These are phyloP conservation scores for Xerocomus minutiporus DNA, from an alignment of 1,284 basidiomycete genomes.

Conservation along the genomic window DNA sequence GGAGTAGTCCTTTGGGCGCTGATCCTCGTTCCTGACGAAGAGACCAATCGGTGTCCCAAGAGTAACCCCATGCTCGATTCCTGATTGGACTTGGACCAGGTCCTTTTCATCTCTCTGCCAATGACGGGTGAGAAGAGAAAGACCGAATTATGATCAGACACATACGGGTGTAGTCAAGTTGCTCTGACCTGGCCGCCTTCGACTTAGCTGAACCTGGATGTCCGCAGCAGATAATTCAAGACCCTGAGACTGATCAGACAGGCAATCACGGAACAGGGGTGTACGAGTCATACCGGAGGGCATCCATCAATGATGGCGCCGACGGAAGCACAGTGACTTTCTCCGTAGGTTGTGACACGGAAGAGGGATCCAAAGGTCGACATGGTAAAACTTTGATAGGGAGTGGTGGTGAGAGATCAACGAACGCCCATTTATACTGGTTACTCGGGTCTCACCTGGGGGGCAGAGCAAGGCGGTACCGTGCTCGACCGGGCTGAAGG, in stretches of 20 bases:
- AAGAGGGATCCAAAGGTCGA: conserved; percentile 89
- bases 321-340: conserved; percentile 95
- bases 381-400: conserved; percentile 48
- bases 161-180: conserved; percentile 92
- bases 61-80: conserved; percentile 90
- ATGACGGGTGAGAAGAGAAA: conserved; percentile 7
- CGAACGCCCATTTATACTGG: conserved; percentile 20
- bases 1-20: conserved; percentile 96
- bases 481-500: conserved; percentile 16
- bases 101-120: conserved; percentile 93
- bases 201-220: conserved; percentile 88
- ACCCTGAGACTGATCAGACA: conserved; percentile 54
- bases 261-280: conserved; percentile 4
- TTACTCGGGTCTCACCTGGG: background rate
- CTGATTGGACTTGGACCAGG: conserved; percentile 90
- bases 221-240: conserved; percentile 77
- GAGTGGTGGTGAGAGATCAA: conserved; percentile 13
- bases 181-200: conserved; percentile 93
- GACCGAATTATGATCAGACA: conserved; percentile 12
- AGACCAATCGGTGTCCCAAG: conserved; percentile 97
- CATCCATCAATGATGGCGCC: conserved; percentile 97
- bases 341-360: conserved; percentile 96
- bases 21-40: conserved; percentile 96
- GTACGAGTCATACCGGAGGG: conserved; percentile 68
- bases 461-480: conserved; percentile 21